A percentile compares a stretch with the other conserved stretches of the same genome.
These are phyloP conservation scores for Barnettozyma wickerhamii DNA, from an alignment of 805 yeast species.

Conservation along the genomic window DNA sequence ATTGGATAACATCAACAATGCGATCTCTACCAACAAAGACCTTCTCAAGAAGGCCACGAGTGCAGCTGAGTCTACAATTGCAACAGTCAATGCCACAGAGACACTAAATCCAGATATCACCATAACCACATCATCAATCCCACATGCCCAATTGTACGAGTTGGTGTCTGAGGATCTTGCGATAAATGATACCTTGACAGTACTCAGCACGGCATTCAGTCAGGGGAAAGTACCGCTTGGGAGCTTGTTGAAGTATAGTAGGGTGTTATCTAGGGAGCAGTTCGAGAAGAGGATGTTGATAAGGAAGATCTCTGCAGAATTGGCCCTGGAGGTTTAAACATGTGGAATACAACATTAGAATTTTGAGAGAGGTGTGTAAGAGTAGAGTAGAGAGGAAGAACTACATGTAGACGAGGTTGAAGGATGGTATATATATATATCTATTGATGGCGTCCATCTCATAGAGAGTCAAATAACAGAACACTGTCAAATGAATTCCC, in stretches of 20 bases:
- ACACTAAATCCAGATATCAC: constrained; percentile 38
- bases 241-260: constrained; percentile 34
- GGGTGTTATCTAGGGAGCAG: constrained; percentile 62
- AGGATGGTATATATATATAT: too few species aligned
- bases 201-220: constrained; percentile 53
- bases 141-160: constrained; percentile 57
- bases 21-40: constrained; percentile 26
- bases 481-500: too few species aligned
- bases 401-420: too few species aligned
- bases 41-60: constrained; percentile 27
- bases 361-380: too few species aligned
- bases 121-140: constrained; percentile 47
- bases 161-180: constrained; percentile 65
- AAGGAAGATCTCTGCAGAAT: constrained; percentile 31
- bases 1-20: constrained; percentile 23
- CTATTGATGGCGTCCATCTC: too few species aligned
- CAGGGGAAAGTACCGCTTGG: constrained; percentile 40
- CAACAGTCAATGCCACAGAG: constrained; percentile 28
- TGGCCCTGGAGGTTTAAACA: constrained; percentile 8
- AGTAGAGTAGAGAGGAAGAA: too few species aligned
- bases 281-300: constrained; percentile 48
- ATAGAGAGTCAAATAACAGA: too few species aligned
- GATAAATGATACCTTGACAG: constrained; percentile 60
- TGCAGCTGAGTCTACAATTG: constrained; percentile 27
- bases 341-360: too few species aligned